Conservation (phyloP, 1,284 basidiomycete genomes). For the Tilletiaria anomala region DNA sequence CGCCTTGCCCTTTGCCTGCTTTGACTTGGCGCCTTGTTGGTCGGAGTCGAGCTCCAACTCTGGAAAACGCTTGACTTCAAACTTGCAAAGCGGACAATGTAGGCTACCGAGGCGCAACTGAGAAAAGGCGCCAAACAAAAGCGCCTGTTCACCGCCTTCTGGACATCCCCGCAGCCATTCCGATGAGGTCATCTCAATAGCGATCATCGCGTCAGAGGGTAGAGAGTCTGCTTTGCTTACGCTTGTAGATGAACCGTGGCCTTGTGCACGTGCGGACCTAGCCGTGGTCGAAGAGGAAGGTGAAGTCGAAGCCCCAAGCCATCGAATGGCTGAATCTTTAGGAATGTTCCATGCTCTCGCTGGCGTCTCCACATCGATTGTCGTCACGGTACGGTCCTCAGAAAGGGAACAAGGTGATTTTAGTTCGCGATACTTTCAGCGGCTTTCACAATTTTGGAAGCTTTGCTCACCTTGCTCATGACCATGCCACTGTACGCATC, state of each 20-base stretch:
- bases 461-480: neutral
- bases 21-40: neutral
- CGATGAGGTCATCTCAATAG: neutral
- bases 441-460: neutral
- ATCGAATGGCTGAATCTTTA: too few relatives aligned
- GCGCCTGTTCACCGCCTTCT: constrained; percentile 1
- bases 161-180: constrained; percentile 2
- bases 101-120: neutral
- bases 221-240: too few relatives aligned
- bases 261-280: too few relatives aligned
- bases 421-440: neutral
- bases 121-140: neutral
- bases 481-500: neutral
- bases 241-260: too few relatives aligned
- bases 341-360: neutral
- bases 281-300: too few relatives aligned
- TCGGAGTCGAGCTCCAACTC: too few relatives aligned
- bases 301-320: too few relatives aligned
- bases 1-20: too few relatives aligned
- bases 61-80: neutral
- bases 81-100: neutral
- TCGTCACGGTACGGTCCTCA: neutral
- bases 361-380: constrained; percentile 1
- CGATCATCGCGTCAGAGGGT: neutral
- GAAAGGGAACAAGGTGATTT: neutral